Evolutionary conservation across 495 filamentous ascomycete species (phyloP), one percentile per base, ranked within the genome.

Genomic region (Penicillium soppii): DNA sequence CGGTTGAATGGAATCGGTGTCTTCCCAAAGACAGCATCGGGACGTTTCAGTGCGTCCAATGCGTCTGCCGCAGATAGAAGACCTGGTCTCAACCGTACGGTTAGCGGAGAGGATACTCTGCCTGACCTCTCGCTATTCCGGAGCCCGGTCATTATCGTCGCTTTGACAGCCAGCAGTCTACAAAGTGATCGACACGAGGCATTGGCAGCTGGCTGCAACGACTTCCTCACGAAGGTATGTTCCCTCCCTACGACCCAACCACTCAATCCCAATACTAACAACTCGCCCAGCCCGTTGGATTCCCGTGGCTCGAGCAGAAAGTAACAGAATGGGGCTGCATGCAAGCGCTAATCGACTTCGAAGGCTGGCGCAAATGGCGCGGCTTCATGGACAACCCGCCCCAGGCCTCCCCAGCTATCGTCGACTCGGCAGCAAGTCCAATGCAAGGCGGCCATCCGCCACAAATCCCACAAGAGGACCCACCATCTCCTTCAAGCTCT

Each of bases 291-390:
- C 94, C 94, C 19, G 91, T 98, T 44, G 95, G 92, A 57, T 97
- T 97, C 62, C 91, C 95, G 50, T 98, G 94, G 94, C 80, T 98
- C 12, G 88, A 95, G 61, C 84, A 92, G 33, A 98, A 98, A 65
- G 91, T 97, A 33, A 96, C 92, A 66, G 94, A 98, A 81, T 98
- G 94, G 94, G 94, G 94, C 55, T 98, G 94, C 73, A 97, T 98
- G 78, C 94, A 97, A 76, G 95, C 95, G 16, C 75, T 98, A 45
- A 98, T 98, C 68, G 94, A 98, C 75, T 97, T 91, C 59, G 94
- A 97, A 62, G 94, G 94, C 45, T 98, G 94, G 94, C 84, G 91
- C 36, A 89, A 91, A 69, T 98, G 94, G 94, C 96, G 96, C 60
- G 86, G 90, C 54, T 92, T 84, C 61, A 75, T 81, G 22, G 67